Conservation (phyloP, 1,284 basidiomycete genomes). For the Cystobasidium slooffiae region DNA sequence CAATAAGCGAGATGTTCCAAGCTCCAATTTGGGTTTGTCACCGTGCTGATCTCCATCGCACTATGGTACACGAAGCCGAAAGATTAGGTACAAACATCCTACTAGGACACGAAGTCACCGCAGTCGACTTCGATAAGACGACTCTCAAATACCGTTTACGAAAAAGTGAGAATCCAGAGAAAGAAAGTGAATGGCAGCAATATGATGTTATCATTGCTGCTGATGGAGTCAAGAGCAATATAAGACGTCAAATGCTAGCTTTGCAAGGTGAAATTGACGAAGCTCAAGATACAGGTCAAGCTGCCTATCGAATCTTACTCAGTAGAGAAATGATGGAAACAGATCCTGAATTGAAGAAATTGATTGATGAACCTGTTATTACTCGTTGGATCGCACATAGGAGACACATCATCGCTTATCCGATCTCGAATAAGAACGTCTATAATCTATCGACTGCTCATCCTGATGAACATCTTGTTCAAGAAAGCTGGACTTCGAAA, state of each 20-base stretch:
- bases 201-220: constrained; percentile 57
- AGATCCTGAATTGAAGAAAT: constrained; percentile 56
- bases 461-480: constrained; percentile 55
- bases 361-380: constrained; percentile 55
- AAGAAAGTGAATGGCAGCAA: constrained; percentile 52
- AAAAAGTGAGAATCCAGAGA: constrained; percentile 22
- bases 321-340: constrained; percentile 54
- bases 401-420: constrained; percentile 58
- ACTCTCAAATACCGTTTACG: constrained; percentile 35
- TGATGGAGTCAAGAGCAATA: constrained; percentile 57
- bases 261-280: constrained; percentile 54
- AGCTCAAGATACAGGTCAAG: constrained; percentile 54
- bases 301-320: constrained; percentile 58
- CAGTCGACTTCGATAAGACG: constrained; percentile 50
- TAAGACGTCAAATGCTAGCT: constrained; percentile 54
- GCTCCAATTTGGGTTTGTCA: constrained; percentile 53
- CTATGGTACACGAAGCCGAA: constrained; percentile 51
- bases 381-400: constrained; percentile 58
- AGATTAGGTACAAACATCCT: constrained; percentile 53
- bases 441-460: constrained; percentile 58
- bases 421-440: constrained; percentile 54
- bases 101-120: constrained; percentile 52
- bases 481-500: constrained; percentile 55
- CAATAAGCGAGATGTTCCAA: constrained; percentile 44
- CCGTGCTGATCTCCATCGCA: constrained; percentile 56